Conservation (phyloP, 208 protist genomes). For the Leishmania guyanensis region DNA sequence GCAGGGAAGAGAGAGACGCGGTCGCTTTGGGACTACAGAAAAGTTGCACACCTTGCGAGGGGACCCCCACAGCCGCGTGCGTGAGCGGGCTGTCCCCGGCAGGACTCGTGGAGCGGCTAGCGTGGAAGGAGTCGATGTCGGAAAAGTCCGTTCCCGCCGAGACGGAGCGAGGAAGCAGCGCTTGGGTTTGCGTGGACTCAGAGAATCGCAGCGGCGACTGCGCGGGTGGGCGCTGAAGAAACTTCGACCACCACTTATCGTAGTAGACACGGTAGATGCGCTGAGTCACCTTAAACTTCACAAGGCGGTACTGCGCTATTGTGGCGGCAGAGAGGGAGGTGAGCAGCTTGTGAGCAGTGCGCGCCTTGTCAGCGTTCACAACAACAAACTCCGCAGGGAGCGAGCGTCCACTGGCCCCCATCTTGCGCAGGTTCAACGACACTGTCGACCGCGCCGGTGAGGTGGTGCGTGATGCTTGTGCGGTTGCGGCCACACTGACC, state of each 20-base stretch:
- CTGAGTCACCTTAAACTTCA: constrained; percentile 45
- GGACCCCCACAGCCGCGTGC: neutral
- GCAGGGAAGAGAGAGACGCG: neutral
- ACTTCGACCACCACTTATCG: constrained; percentile 33
- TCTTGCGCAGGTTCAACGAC: neutral
- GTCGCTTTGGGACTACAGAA: neutral
- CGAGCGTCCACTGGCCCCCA: neutral
- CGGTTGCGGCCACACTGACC: neutral
- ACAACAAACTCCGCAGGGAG: constrained; percentile 1
- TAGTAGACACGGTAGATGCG: constrained; percentile 54
- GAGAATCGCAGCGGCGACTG: neutral
- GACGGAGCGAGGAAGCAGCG: neutral
- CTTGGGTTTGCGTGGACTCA: neutral
- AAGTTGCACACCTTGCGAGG: neutral
- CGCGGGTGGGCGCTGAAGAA: neutral
- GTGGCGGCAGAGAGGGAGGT: constrained; percentile 27
- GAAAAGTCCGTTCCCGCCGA: constrained; percentile 18
- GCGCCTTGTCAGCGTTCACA: constrained; percentile 15
- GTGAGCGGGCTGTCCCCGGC: too few relatives aligned
- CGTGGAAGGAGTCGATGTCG: constrained; percentile 29
- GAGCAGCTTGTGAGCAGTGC: constrained; percentile 13
- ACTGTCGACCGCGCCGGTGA: neutral
- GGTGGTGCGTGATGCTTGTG: neutral
- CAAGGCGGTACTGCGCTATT: constrained; percentile 39
- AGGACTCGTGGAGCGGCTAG: constrained; percentile 1